Evolutionary conservation across 345 rosid species (phyloP).

Genomic region (Aethionema arabicum): DNA sequence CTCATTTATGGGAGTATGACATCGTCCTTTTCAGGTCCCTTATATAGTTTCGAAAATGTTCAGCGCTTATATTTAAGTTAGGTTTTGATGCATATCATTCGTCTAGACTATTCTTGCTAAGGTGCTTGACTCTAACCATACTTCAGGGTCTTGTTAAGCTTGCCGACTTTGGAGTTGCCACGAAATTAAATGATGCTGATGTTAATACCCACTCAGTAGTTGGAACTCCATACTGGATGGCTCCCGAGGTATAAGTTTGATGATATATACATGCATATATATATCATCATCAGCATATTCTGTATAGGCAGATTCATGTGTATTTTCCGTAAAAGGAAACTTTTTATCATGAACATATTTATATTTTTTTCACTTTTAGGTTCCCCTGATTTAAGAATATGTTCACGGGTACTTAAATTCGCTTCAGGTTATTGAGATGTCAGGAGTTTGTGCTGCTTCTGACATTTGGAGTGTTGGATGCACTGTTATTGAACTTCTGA

Average conservation of each 20-base stretch:
- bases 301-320: conserved; percentile 8
- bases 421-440: conserved; percentile 92
- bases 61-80: conserved; percentile 10
- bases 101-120: conserved; percentile 18
- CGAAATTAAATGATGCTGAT: conserved; percentile 98
- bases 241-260: conserved; percentile 79
- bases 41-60: background rate
- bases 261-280: background rate
- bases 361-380: background rate
- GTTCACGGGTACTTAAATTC: conserved; percentile 11
- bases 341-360: conserved; percentile 3
- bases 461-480: conserved; percentile 99
- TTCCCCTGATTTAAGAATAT: background rate
- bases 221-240: conserved; percentile 99
- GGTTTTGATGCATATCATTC: conserved; percentile 13
- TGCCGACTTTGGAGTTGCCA: conserved; percentile 99
- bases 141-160: conserved; percentile 96
- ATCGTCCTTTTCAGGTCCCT: too few relatives aligned
- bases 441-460: conserved; percentile 99
- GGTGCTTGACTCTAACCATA: conserved; percentile 23
- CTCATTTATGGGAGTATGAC: background rate
- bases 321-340: conserved; percentile 1
- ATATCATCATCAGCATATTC: conserved; percentile 1
- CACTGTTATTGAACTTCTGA: conserved; percentile 94
- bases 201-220: conserved; percentile 96